Conservation (phyloP, 371 early-diverging fungal genomes). For the Thermomucor indicae-seudaticae region DNA sequence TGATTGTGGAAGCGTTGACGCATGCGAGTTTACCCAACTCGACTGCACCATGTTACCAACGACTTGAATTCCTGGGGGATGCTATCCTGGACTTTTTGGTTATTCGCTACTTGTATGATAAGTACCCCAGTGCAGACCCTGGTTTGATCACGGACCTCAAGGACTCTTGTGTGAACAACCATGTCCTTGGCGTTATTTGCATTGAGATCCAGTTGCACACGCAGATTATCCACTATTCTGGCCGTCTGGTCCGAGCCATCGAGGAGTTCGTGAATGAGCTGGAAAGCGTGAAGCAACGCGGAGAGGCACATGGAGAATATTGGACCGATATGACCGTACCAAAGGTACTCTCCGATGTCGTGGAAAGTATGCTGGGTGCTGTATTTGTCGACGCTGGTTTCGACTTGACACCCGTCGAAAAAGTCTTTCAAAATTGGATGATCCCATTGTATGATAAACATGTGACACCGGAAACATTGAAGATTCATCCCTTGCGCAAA, state of each 20-base stretch:
- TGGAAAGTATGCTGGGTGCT: conserved; percentile 89
- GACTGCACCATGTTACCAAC: conserved; percentile 74
- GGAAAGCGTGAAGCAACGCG: conserved; percentile 29
- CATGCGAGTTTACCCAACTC: conserved; percentile 71
- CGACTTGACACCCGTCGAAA: conserved; percentile 45
- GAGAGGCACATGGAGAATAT: conserved; percentile 53
- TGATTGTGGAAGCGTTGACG: conserved; percentile 81
- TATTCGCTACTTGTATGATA: conserved; percentile 66
- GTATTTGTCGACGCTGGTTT: conserved; percentile 83
- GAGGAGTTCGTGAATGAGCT: conserved; percentile 39
- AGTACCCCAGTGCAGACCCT: conserved; percentile 56
- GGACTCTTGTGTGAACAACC: conserved; percentile 86
- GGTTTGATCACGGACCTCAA: conserved; percentile 73
- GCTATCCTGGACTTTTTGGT: conserved; percentile 84
- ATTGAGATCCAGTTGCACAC: conserved; percentile 57
- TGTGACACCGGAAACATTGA: conserved; percentile 47
- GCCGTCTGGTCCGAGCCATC: conserved; percentile 46
- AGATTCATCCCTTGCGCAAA: conserved; percentile 49
- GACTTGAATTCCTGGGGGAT: conserved; percentile 95
- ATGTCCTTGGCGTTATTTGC: conserved; percentile 74
- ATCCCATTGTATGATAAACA: conserved; percentile 48
- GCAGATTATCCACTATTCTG: conserved; percentile 65
- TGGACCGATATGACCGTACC: conserved; percentile 76
- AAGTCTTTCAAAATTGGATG: conserved; percentile 51
- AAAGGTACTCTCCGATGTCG: conserved; percentile 84